phyloP scores from a whole-genome alignment of 495 filamentous ascomycete genomes.

The Terfezia boudieri region DNA sequence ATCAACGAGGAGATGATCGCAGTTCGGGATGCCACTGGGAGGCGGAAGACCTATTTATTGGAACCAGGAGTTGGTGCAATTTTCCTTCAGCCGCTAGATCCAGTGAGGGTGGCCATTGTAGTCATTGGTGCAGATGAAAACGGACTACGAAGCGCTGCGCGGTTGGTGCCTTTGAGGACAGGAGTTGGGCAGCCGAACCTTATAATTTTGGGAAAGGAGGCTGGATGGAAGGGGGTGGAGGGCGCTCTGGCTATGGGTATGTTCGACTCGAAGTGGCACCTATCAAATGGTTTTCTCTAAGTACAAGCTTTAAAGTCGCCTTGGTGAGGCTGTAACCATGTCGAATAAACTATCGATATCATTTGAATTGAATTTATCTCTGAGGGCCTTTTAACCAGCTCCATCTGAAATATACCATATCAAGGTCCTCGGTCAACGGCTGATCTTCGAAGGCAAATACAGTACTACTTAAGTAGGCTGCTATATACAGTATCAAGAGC shows the following conservation, averaged over 20 bases:
- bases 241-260: slow-evolving; percentile 33
- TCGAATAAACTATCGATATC: too few species aligned
- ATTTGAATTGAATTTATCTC: too few species aligned
- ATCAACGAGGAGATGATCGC: slow-evolving; percentile 5
- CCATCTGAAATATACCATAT: too few species aligned
- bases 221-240: slow-evolving; percentile 29
- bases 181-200: slow-evolving; percentile 39
- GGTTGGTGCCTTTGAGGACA: slow-evolving; percentile 33
- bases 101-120: slow-evolving; percentile 30
- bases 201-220: slow-evolving; percentile 24
- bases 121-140: slow-evolving; percentile 30
- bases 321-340: too few species aligned
- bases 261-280: slow-evolving; percentile 32
- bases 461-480: too few species aligned
- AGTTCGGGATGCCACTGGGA: slow-evolving; percentile 10
- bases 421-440: too few species aligned
- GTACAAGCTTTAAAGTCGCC: too few species aligned
- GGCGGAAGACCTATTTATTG: slow-evolving; percentile 9
- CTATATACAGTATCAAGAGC: too few species aligned
- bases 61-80: slow-evolving; percentile 25
- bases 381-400: too few species aligned
- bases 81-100: slow-evolving; percentile 26
- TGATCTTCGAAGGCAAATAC: too few species aligned
- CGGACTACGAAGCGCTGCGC: slow-evolving; percentile 29
- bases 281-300: slow-evolving; percentile 21